These are phyloP conservation scores for Fusarium liriodendri DNA, from an alignment of 2,329 filamentous ascomycete species.

Conservation along the genomic window DNA sequence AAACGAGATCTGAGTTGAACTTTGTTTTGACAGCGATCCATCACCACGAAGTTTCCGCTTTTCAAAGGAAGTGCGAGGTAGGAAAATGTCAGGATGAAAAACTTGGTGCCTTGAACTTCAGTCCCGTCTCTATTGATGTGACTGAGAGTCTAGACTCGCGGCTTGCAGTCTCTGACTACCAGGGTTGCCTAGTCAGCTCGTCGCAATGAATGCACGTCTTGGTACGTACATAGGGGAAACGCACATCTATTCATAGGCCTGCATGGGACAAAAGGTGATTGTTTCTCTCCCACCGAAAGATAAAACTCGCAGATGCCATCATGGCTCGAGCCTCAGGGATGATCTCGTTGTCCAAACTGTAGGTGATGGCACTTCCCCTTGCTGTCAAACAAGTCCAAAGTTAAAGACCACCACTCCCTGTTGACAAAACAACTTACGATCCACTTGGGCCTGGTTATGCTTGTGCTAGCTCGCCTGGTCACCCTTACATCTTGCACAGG, in stretches of 20 bases:
- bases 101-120: neutral
- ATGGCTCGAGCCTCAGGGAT: slow-evolving; percentile 9
- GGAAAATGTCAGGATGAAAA: neutral
- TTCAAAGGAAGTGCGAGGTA: neutral
- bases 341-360: neutral
- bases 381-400: neutral
- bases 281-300: slow-evolving; percentile 6
- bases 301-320: slow-evolving; percentile 6
- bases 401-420: slow-evolving; percentile 7
- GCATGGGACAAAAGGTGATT: neutral
- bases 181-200: neutral
- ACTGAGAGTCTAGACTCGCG: slow-evolving; percentile 10
- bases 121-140: neutral
- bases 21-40: slow-evolving; percentile 9
- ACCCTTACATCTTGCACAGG: slow-evolving; percentile 15
- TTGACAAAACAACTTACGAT: slow-evolving; percentile 19
- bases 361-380: neutral
- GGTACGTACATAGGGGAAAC: slow-evolving; percentile 16
- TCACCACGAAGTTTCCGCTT: neutral
- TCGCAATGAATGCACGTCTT: neutral
- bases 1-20: slow-evolving; percentile 16
- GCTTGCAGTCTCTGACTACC: neutral
- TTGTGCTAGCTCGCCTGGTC: neutral
- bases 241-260: neutral
- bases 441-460: slow-evolving; percentile 7